Evolutionary conservation across 768 basidiomycete species (phyloP), one percentile per base, ranked within the genome.

Genomic region (Daedaleopsis nitida): DNA sequence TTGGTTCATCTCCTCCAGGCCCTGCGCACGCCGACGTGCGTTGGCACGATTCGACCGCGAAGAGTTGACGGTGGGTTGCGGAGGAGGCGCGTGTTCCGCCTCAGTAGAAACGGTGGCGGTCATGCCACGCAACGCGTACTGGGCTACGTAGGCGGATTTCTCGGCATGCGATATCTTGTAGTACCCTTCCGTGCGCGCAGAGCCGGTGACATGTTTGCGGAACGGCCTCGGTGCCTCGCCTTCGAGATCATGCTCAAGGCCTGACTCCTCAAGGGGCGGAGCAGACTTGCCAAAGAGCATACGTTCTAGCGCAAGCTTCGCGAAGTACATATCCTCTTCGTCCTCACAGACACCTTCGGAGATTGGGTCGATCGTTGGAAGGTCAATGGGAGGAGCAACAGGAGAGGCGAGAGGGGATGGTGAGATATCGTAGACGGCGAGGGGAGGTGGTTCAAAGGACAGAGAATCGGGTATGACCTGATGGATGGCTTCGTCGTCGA

Each of bases 81-180:
- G 79, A 24, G 77, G 78, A 3, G 83, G 78, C 32, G 82, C 76
- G 35, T 52, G 77, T 42, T 77, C 80, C 23, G 79, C 70, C 39
- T 80, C 76, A n/a, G 77, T 75, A 3, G 76, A 70, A 27, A 77
- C 75, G 27, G 81, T 75, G 0, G 71, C 77, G 32, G 73, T 67
- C 6, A 78, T 76, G 56, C 83, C 75, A 21, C 91, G 87, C 27
- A 83, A 77, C 59, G 88, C 87, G 72, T 94, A 94, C 73, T 96
- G 93, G 6, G 92, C 89, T 45, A 98, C 91, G 66, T 98, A 98
- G 2, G 86, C 86, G 0, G 93, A 89, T 78, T 97, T 97, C 72
- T 94, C 92, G 7, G 88, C 84, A 68, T 93, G 90, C 0, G 93
- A 88, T 72, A 98, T 93, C 79, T 94, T 92, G 83, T 96, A 96